Evolutionary conservation across 1,284 basidiomycete species (phyloP), one percentile per base, ranked within the genome.

Genomic region (Malassezia obtusa): DNA sequence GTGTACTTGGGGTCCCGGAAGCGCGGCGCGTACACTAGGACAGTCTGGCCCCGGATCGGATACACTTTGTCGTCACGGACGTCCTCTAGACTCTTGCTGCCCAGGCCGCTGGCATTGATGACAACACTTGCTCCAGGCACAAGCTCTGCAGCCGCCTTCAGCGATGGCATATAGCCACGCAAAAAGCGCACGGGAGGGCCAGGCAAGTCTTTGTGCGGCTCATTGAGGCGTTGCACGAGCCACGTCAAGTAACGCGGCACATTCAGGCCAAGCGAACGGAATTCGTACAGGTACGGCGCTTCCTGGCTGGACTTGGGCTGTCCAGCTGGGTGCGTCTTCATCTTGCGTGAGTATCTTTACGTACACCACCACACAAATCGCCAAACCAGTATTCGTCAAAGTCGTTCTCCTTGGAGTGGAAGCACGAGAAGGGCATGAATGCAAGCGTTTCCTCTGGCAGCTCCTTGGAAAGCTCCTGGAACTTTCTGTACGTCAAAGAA

Each of bases 41-140:
- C 81, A 0, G 87, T 90, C 75, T 94, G 90, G 0, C 90, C 90
- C 37, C 87, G 80, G 48, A 89, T 81, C 0, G 89, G 89, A 68
- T 82, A 82, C 21, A 89, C 79, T 68, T 89, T 85, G 60, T 87
- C 82, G 2, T 91, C 82, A 4, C 87, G 44, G 0, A 66, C 65
- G 25, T 68, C 66, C 25, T 37, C n/a, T 2, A 71, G 52, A 5
- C 61, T 53, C 7, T 45, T 61, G n/a, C 63, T 60, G 11, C 74
- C 75, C 1, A 76, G 63, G 4, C 77, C 78, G 0, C 76, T 77
- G 1, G 77, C 77, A 50, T 80, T 79, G 43, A 80, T 71, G 8
- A 79, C 68, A 7, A 78, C 44, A 25, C 44, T 30, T 9, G 47
- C 56, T 31, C 28, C 28, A 0, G 59, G 59, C 1, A 60, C 38